A percentile compares a stretch with the other conserved stretches of the same genome.
Evolutionary conservation across 371 early-diverging fungal genomes (phyloP).

Genomic region (Mortierella sp.): DNA sequence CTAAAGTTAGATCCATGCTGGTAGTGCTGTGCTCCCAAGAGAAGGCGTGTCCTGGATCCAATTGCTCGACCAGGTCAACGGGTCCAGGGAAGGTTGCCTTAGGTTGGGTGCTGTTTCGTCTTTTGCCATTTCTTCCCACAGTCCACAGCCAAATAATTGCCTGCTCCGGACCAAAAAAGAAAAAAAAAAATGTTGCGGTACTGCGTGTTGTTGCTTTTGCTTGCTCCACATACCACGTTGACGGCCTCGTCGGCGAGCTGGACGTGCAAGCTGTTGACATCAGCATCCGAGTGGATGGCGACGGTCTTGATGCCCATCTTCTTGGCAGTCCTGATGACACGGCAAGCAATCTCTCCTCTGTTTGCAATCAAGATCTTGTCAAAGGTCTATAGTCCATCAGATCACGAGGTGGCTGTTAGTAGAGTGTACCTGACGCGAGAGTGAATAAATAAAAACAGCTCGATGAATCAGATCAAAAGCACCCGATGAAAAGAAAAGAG

Average conservation of each 20-base stretch:
- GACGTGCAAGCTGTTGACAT: constrained; percentile 81
- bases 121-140: constrained; percentile 2
- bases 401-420: background rate
- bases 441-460: no score
- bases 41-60: background rate
- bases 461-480: background rate
- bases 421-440: background rate
- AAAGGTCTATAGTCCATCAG: constrained; percentile 64
- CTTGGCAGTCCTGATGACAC: constrained; percentile 90
- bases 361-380: constrained; percentile 97
- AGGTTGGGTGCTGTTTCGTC: background rate
- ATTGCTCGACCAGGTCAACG: background rate
- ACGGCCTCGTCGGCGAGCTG: constrained; percentile 80
- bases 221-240: constrained; percentile 64
- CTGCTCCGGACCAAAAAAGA: background rate
- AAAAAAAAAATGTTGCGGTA: background rate
- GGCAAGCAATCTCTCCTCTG: constrained; percentile 96
- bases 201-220: background rate
- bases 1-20: background rate
- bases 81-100: background rate
- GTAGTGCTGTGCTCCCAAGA: background rate
- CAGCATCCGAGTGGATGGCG: constrained; percentile 94
- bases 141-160: background rate
- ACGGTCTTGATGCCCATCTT: constrained; percentile 92
- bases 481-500: background rate